Base-by-base conservation (phyloP, 805 yeast genomes). In the Myxozyma mucilagina region DNA sequence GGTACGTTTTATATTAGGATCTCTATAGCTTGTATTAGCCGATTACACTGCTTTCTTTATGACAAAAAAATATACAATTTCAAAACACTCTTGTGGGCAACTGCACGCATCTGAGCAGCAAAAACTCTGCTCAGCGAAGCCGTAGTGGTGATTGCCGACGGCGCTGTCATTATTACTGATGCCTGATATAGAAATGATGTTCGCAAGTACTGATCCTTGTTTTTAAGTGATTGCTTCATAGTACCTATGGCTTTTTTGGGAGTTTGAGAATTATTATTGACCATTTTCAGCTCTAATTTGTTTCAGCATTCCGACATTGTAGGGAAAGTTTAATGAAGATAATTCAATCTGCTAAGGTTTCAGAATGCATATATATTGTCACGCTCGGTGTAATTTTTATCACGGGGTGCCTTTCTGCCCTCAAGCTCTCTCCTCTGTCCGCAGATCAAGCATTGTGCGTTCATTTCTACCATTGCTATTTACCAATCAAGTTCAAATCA, bases 1-100 rank as follows among this genome's bases (percentile, higher is more conserved):
- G 0, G 80, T 76, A 68, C 94, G 76, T 71, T 89, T 89, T 14
- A 88, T 65, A 49, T 35, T 64, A 41, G 65, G 70, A 39, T 63
- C 68, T 18, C 67, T 61, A 24, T 11, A 39, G 2, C 9, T 3
- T 38, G 34, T 4, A 16, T 41, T 20, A 47, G 49, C 18, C 16
- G 29, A 35, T n/a, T 31, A 14, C 31, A 36, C 20, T 14, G 48
- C 16, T 39, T 41, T 5, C 10, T 41, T 11, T 36, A 13, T 38
- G 18, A 24, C 6, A 11, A 14, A 13, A 9, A 14, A 14, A 55
- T 62, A 14, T 59, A 67, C 67, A 67, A n/a, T 45, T 66, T 51
- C 13, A 67, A 48, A n/a, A 67, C 70, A 47, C 58, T 63, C 50
- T 67, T 67, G 20, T 58, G 57, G 7, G 70, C 60, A 13, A 67